Conservation (phyloP, 441 rosid species). For the Jatropha podagrica region DNA sequence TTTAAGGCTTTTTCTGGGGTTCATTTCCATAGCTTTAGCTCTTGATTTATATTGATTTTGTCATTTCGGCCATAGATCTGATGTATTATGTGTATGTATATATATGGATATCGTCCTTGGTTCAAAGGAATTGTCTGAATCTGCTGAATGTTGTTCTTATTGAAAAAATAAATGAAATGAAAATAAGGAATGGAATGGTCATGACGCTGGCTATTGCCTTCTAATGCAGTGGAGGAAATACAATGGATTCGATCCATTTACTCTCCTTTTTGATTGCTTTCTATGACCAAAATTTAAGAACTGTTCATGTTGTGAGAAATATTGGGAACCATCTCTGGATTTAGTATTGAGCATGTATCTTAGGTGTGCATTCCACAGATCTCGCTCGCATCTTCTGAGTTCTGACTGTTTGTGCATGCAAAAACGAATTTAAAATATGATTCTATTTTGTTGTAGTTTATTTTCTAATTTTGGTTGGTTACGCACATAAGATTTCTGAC, state of each 20-base stretch:
- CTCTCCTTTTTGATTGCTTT: not conserved
- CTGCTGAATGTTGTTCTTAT: not conserved
- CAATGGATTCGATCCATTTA: not conserved
- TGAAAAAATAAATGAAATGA: not conserved
- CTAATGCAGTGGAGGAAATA: not conserved
- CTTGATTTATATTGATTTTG: not conserved
- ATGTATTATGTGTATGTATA: not conserved
- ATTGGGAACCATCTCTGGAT: not conserved
- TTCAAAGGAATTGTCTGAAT: not conserved
- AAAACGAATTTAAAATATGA: too few relatives aligned
- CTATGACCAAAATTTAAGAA: not conserved
- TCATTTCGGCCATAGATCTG: conserved; percentile 9
- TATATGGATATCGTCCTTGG: not conserved
- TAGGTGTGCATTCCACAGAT: not conserved
- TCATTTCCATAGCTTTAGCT: not conserved
- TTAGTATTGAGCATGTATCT: not conserved
- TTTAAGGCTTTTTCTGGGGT: not conserved
- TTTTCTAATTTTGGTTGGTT: not conserved
- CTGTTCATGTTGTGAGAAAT: not conserved
- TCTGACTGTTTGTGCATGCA: not conserved
- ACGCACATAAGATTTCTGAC: not conserved
- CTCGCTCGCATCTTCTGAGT: not conserved
- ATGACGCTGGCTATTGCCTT: not conserved
- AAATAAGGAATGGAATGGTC: not conserved
- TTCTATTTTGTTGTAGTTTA: too few relatives aligned